These are phyloP conservation scores for Brassica incana DNA, from an alignment of 345 rosid genomes.

Conservation along the genomic window DNA sequence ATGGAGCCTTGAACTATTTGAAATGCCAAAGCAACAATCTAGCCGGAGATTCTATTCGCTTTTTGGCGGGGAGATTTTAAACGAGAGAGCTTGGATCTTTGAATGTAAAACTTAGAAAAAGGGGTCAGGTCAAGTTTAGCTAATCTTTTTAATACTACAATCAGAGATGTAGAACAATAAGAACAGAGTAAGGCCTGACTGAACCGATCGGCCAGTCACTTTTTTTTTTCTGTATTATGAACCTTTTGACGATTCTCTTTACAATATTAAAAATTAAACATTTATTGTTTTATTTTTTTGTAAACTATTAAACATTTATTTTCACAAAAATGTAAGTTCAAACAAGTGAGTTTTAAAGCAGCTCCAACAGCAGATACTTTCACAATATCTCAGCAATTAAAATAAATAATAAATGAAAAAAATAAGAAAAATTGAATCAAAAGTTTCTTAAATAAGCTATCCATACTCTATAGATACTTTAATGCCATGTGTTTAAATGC, in stretches of 20 bases:
- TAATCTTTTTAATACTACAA: background rate
- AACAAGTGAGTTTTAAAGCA: background rate
- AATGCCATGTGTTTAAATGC: no score
- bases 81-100: conserved; percentile 6
- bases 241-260: background rate
- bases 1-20: background rate
- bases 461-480: no score
- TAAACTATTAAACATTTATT: background rate
- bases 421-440: no score
- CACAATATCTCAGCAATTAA: no score
- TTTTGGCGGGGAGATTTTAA: background rate
- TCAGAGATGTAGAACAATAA: conserved; percentile 11
- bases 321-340: background rate
- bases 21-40: background rate
- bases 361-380: no score
- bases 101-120: conserved; percentile 6
- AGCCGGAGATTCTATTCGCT: background rate
- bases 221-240: background rate
- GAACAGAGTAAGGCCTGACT: background rate
- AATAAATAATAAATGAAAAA: no score
- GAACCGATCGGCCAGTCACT: background rate
- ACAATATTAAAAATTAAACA: background rate
- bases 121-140: conserved; percentile 18
- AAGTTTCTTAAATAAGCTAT: no score
- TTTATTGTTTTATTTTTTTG: no score